Percentiles rank a stretch among this genome's conserved stretches.
These are phyloP conservation scores for Pseudopithomyces maydicus DNA, from an alignment of 2,329 filamentous ascomycete genomes.

Conservation along the genomic window DNA sequence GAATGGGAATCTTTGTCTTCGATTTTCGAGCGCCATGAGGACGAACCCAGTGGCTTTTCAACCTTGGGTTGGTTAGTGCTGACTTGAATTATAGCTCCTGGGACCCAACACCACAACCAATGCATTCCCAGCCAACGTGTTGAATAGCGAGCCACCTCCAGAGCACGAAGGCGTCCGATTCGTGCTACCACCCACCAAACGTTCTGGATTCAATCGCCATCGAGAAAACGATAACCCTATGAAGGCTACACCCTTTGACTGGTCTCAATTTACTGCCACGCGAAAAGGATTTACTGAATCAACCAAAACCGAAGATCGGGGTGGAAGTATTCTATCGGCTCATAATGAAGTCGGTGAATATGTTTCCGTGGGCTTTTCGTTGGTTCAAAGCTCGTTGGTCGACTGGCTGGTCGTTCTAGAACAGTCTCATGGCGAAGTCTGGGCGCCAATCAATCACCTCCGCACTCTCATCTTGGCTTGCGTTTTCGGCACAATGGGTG, in stretches of 20 bases:
- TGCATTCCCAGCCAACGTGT: conserved; percentile 43
- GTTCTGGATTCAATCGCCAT: conserved; percentile 29
- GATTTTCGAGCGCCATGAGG: neutral
- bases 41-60: neutral
- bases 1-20: neutral
- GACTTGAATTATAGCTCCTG: conserved; percentile 52
- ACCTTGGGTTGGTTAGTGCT: neutral
- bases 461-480: conserved; percentile 81
- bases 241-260: conserved; percentile 55
- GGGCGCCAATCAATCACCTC: conserved; percentile 74
- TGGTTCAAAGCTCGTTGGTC: conserved; percentile 69
- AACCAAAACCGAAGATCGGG: conserved; percentile 62
- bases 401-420: conserved; percentile 87
- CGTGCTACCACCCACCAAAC: conserved; percentile 39
- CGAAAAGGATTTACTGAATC: conserved; percentile 62
- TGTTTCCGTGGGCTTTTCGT: conserved; percentile 82
- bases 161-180: conserved; percentile 36
- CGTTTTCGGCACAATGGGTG: conserved; percentile 80
- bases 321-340: conserved; percentile 70
- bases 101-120: conserved; percentile 72
- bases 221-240: conserved; percentile 29
- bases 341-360: conserved; percentile 71
- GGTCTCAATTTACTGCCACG: conserved; percentile 67
- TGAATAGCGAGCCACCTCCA: conserved; percentile 33
- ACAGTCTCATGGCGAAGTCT: conserved; percentile 74